These are phyloP conservation scores for Blastocystis sp. DNA, from an alignment of 352 stramenopile species.

Conservation along the genomic window DNA sequence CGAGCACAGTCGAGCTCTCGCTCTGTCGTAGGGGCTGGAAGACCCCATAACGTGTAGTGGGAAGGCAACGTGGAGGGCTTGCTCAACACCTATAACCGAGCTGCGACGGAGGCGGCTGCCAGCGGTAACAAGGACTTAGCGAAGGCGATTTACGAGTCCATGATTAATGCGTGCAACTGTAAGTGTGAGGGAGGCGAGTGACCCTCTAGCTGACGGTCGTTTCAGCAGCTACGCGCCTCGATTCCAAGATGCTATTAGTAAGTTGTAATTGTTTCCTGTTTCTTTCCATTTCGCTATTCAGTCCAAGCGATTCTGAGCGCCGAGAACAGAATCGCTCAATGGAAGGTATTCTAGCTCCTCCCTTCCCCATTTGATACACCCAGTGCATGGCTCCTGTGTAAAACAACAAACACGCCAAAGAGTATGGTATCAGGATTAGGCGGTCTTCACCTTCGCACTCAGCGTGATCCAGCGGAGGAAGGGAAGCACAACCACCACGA, in stretches of 20 bases:
- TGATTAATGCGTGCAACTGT: slow-evolving; percentile 27
- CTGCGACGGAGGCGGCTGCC: neutral
- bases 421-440: neutral
- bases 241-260: neutral
- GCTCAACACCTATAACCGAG: neutral
- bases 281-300: no score
- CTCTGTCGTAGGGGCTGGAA: no score
- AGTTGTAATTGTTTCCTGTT: neutral
- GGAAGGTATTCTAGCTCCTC: no score
- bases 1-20: no score
- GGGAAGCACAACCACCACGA: neutral
- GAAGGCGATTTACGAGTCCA: slow-evolving; percentile 24
- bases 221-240: neutral
- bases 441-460: slow-evolving; percentile 9
- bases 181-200: neutral
- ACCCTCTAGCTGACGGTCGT: slow-evolving; percentile 12
- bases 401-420: no score
- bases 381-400: no score
- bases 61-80: slow-evolving; percentile 24
- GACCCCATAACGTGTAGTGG: neutral
- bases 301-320: no score
- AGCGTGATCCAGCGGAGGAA: slow-evolving; percentile 11
- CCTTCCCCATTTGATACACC: no score
- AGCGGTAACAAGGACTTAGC: neutral
- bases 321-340: no score